A percentile compares a stretch with the other conserved stretches of the same genome.
phyloP scores from a whole-genome alignment of 441 rosid genomes.

The Biscutella laevigata region DNA sequence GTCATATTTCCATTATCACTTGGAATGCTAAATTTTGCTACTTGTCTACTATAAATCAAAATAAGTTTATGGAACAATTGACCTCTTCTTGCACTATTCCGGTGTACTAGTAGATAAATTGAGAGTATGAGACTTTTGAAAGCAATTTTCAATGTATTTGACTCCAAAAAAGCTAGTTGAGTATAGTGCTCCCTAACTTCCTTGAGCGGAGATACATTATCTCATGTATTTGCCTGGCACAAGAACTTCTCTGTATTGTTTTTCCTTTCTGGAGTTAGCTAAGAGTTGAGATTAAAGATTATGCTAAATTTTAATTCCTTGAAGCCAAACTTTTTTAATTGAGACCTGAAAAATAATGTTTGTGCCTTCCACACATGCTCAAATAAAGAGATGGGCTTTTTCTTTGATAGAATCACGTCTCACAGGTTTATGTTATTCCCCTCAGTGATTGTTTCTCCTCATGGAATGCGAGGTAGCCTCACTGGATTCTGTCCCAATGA shows the following conservation, averaged over 20 bases:
- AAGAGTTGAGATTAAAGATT: neutral
- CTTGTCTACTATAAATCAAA: slow-evolving; percentile 8
- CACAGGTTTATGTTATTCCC: slow-evolving; percentile 27
- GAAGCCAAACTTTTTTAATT: neutral
- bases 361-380: slow-evolving; percentile 9
- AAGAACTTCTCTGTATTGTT: neutral
- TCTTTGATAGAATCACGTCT: slow-evolving; percentile 19
- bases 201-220: slow-evolving; percentile 5
- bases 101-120: neutral
- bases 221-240: neutral
- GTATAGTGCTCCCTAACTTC: slow-evolving; percentile 7
- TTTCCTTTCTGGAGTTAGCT: slow-evolving; percentile 6
- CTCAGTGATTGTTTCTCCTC: slow-evolving; percentile 91
- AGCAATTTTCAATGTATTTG: neutral
- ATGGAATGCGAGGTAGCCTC: slow-evolving; percentile 94
- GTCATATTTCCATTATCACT: slow-evolving; percentile 16
- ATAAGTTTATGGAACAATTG: slow-evolving; percentile 1
- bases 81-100: slow-evolving; percentile 1
- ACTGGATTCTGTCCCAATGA: slow-evolving; percentile 90
- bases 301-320: neutral
- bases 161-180: neutral
- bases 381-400: slow-evolving; percentile 14
- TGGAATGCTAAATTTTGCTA: slow-evolving; percentile 3
- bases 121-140: slow-evolving; percentile 2
- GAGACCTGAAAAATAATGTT: slow-evolving; percentile 3